Base-by-base conservation (phyloP, 306 rosid species). In the Citrullus mucosospermus region DNA sequence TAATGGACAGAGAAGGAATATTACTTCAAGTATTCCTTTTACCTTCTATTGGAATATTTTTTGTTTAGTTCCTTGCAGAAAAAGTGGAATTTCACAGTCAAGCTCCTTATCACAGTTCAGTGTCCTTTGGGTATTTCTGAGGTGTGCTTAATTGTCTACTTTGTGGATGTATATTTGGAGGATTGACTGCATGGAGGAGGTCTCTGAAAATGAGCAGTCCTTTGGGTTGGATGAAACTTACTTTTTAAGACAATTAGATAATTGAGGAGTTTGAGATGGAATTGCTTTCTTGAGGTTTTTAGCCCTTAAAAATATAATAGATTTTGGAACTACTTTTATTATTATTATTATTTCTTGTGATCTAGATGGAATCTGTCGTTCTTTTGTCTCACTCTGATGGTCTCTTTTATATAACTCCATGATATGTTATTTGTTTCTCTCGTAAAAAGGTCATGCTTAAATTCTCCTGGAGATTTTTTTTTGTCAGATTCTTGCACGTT, bases 401-500 rank as follows among this genome's bases (percentile, higher is more conserved):
- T 15, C 50, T 17, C 41, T 18, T 66, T 18, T 36, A 4, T 66
- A 39, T 66, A 34, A 17, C 51, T 66, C 73, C 73, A 68, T 68
- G 54, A 68, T 43, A 41, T 68, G 28, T 68, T 68, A 48, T 43
- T 43, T 68, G 53, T 68, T 68, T 68, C 54, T 43, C 53, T n/a
- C 74, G 4, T 5, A 39, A 53, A 51, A 74, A 73, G 6, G 13
- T 6, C 4, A 28, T 51, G 12, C 32, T 76, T 34, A 71, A 53
- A 43, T 75, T 25, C 62, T 72, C 51, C 34, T 2, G 59, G 9
- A 78, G 73, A 28, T 10, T 70, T 15, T 51, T 22, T 59, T 50
- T 58, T 54, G 62, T 17, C 97, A 96, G 99, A 86, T 89, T 77
- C 94, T 96, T 85, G 96, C 98, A 65, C 93, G 97, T 71, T 91